Percentiles rank a stretch among this genome's conserved stretches.
phyloP scores from a whole-genome alignment of 2,329 filamentous ascomycete genomes.

The Celoporthe dispersa region DNA sequence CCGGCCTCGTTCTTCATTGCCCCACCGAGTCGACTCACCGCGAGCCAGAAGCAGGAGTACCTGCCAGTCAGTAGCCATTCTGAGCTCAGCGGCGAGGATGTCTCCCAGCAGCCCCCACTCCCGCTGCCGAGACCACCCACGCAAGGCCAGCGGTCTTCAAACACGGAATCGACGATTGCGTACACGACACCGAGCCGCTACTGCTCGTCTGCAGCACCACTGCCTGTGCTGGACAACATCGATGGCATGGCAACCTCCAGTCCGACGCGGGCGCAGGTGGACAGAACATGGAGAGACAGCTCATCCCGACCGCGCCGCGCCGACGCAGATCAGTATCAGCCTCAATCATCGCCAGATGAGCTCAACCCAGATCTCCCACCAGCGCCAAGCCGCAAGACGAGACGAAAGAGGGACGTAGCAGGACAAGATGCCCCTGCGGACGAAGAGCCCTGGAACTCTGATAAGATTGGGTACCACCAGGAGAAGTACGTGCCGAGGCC shows the following conservation, averaged over 20 bases:
- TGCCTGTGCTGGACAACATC: constrained; percentile 10
- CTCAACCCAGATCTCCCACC: constrained; percentile 13
- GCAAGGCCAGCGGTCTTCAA: constrained; percentile 23
- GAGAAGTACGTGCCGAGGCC: constrained; percentile 20
- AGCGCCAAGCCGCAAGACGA: constrained; percentile 16
- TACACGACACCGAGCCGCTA: constrained; percentile 43
- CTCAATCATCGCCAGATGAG: constrained; percentile 25
- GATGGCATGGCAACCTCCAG: constrained; percentile 10
- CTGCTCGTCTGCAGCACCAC: constrained; percentile 30
- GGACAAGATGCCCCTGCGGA: constrained; percentile 2
- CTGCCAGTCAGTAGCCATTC: constrained; percentile 35
- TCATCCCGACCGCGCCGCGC: not conserved
- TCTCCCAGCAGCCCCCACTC: constrained; percentile 20
- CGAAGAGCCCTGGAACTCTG: constrained; percentile 29
- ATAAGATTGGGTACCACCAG: constrained; percentile 21
- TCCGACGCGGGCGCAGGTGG: not conserved
- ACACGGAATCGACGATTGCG: constrained; percentile 40
- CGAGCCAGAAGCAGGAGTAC: constrained; percentile 45
- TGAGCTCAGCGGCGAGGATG: constrained; percentile 27
- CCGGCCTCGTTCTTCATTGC: constrained; percentile 40
- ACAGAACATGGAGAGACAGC: not conserved
- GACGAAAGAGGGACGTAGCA: constrained; percentile 19
- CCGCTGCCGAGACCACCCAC: constrained; percentile 15
- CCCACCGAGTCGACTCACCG: constrained; percentile 39
- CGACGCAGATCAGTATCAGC: constrained; percentile 19